Percentiles rank a stretch among this genome's conserved stretches.
These are phyloP conservation scores for Aspergillus aculeatinus DNA, from an alignment of 2,329 filamentous ascomycete genomes.

Conservation along the genomic window DNA sequence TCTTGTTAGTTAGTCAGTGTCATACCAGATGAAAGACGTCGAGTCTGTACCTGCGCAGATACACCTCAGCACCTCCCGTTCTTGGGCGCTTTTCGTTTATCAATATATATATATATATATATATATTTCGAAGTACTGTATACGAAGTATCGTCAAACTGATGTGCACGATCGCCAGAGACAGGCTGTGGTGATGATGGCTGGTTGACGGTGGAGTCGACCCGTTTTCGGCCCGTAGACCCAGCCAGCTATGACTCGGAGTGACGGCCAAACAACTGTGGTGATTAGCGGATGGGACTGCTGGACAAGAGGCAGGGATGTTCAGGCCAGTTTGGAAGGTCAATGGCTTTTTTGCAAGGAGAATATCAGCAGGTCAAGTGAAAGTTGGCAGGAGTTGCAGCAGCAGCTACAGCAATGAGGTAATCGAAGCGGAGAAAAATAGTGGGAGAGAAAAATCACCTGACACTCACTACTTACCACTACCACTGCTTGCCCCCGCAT, in stretches of 20 bases:
- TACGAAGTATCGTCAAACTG: not conserved
- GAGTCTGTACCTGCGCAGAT: not conserved
- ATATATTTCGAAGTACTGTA: not conserved
- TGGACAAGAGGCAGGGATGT: not conserved
- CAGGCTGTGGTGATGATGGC: slow-evolving; percentile 1
- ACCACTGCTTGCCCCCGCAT: no score
- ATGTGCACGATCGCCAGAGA: not conserved
- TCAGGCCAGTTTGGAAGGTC: not conserved
- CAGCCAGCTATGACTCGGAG: not conserved
- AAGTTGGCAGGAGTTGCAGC: not conserved
- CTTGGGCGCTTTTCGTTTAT: not conserved
- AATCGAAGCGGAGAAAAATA: not conserved
- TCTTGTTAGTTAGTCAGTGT: not conserved
- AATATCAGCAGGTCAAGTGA: not conserved
- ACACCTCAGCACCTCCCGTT: not conserved
- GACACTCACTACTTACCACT: not conserved
- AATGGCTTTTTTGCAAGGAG: not conserved
- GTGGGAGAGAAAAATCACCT: not conserved
- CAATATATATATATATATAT: not conserved
- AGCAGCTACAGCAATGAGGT: not conserved
- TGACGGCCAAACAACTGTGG: not conserved
- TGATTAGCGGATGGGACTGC: not conserved
- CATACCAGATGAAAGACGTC: not conserved
- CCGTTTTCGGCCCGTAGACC: slow-evolving; percentile 7
- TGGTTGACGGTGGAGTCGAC: slow-evolving; percentile 9